Evolutionary conservation across 1,284 basidiomycete genomes (phyloP), one percentile per base, ranked within the genome.

Genomic region (Marasmius tenuissimus): DNA sequence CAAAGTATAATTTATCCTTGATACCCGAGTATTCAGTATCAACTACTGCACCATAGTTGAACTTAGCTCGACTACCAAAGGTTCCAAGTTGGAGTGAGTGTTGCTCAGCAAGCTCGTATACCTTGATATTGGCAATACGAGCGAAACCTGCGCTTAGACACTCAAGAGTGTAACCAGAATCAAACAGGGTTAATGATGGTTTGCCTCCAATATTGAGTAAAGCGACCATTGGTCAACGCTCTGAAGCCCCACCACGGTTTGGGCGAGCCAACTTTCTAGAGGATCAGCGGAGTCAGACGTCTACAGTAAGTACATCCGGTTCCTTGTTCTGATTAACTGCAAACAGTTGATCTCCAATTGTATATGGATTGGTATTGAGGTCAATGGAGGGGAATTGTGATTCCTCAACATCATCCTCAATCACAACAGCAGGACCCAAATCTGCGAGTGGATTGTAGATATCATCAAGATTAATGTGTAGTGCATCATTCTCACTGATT

Each of bases 1-100:
- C 73, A 20, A 74, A 66, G 50, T 72, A 71, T 0, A 59, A 33
- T 12, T 65, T 35, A 7, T 61, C 60, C 0, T 51, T 37, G 9
- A 54, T 42, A 0, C 12, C 33, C 0, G 33, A 42, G 1, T 57
- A 20, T 0, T 20, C 7, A 0, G 61, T 52, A 2, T 16, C 9
- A 4, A 39, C 51, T 10, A 50, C 2, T 1, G 56, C 20, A 0
- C 65, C 65, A 50, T 59, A 63, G 14, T 59, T 63, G n/a, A 68
- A 64, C 12, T 51, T 61, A 4, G 61, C 62, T 0, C 49, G 47
- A 38, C 66, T 68, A 4, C 67, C 59, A 1, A 64, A 42, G 11
- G 59, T 62, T 0, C 65, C 68, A 11, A 69, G 40, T 47, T 65
- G 61, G 6, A 68, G 49, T 0, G 53, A 54, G 1, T 67, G 47